Evolutionary conservation across 2,329 filamentous ascomycete species (phyloP), one percentile per base, ranked within the genome.

Genomic region (Aureobasidium subglaciale): DNA sequence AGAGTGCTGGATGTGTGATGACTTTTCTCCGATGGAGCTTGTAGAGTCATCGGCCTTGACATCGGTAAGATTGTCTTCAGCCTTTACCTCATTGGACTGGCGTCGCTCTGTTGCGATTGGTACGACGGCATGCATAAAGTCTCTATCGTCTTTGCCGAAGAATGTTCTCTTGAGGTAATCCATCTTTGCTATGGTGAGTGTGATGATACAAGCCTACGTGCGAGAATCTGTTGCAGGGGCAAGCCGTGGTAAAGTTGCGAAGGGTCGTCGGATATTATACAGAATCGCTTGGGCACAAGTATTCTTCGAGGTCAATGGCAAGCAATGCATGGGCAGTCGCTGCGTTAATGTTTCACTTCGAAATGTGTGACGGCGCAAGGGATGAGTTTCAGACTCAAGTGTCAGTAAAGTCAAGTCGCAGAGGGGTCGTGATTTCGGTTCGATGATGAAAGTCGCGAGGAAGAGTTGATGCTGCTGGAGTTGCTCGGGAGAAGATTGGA

Each of bases 361-460:
- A 43, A n/a, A 54, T 54, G 50, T 54, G 50, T 54, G 38, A 52
- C 35, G 50, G 16, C n/a, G 50, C 50, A 43, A 43, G 50, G 50
- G 49, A 53, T 50, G 11, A 24, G 25, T 34, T 53, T 40, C 25
- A 40, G 25, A 30, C 11, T 46, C 37, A 15, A 37, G 15, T n/a
- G 15, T 40, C 16, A 42, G 11, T 30, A 22, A 25, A 34, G 43
- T 38, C 29, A 22, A 48, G 45, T 48, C 46, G 46, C 34, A 8
- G 24, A 22, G 46, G 46, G 32, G 34, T 48, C 20, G 30, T 9
- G 11, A 34, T 25, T 48, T 48, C 30, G 29, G 25, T 11, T 48
- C 46, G 20, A 32, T 3, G 15, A 18, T 18, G 4, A 40, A 4
- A 38, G 46, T 25, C 29, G 34, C 46, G 46, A 20, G 34, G 46